Base-by-base conservation (phyloP, 2,329 filamentous ascomycete genomes). In the Xylaria digitata region DNA sequence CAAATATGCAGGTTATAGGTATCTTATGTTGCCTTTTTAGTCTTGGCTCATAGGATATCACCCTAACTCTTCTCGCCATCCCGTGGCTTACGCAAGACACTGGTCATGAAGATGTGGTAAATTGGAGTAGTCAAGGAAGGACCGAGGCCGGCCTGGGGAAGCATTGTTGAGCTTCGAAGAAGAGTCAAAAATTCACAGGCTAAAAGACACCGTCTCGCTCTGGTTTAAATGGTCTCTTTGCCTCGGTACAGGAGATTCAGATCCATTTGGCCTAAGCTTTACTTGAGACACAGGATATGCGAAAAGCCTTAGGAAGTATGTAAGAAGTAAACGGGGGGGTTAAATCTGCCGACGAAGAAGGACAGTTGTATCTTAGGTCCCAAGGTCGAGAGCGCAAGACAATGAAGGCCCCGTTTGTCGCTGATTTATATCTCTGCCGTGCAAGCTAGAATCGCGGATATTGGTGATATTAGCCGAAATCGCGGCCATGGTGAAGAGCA, bases 21-120 rank as follows among this genome's bases (percentile, higher is more conserved):
- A 73, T 75, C 67, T 73, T 72, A 74, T 72, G 70, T 71, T 53
- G 63, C 73, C 67, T 64, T 67, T 66, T 66, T 70, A 71, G 67
- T 69, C 69, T 72, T 71, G 72, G 73, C 72, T 68, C 68, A 68
- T 74, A 75, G 75, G 75, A 76, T 76, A 76, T 74, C 62, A 61
- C 66, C 71, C 69, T 67, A 66, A 62, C 67, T 62, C 67, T 67
- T 74, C 68, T 71, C 71, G 68, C 69, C 65, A 61, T 63, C 70
- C 61, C 61, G 67, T 67, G 55, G 60, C 68, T 66, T 62, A 68
- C 64, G 46, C 66, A 70, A 69, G 69, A 68, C 64, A 68, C 65
- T 65, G 65, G 65, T 65, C 70, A 70, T 71, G 70, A 69, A 71
- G 70, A 66, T 57, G 34, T 62, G 66, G 58, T 63, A 40, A 67